Conservation (phyloP, 2,329 filamentous ascomycete species). For the Aspergillus sergii region DNA sequence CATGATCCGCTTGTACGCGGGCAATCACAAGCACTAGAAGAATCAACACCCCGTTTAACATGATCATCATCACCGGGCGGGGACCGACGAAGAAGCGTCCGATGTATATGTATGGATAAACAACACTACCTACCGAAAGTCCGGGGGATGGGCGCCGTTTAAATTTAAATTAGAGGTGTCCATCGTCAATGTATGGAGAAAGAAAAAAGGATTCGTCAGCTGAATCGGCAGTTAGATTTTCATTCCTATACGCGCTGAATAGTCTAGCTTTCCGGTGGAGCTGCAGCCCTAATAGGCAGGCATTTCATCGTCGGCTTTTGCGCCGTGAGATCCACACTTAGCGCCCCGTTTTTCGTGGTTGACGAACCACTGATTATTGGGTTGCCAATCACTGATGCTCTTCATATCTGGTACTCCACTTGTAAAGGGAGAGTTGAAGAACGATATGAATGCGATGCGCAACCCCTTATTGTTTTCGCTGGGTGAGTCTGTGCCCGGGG, state of each 20-base stretch:
- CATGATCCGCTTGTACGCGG: constrained; percentile 12
- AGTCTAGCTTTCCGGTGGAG: not conserved
- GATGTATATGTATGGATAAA: not conserved
- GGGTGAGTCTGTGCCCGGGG: not conserved
- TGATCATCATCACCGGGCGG: constrained; percentile 3
- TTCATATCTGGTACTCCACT: not conserved
- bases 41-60: not conserved
- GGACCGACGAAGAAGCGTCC: not conserved
- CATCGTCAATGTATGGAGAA: not conserved
- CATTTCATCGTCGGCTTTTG: not conserved
- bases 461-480: not conserved
- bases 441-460: not conserved
- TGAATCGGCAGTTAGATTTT: not conserved
- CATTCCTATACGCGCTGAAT: not conserved
- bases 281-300: not conserved
- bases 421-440: not conserved
- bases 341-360: not conserved
- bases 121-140: not conserved
- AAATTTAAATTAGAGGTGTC: not conserved
- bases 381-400: not conserved
- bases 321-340: not conserved
- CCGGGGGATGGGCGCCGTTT: not conserved
- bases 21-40: not conserved
- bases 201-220: not conserved
- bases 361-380: not conserved